These are phyloP conservation scores for Panicum hallii DNA, from an alignment of 202 grass and related monocot species.

Conservation along the genomic window DNA sequence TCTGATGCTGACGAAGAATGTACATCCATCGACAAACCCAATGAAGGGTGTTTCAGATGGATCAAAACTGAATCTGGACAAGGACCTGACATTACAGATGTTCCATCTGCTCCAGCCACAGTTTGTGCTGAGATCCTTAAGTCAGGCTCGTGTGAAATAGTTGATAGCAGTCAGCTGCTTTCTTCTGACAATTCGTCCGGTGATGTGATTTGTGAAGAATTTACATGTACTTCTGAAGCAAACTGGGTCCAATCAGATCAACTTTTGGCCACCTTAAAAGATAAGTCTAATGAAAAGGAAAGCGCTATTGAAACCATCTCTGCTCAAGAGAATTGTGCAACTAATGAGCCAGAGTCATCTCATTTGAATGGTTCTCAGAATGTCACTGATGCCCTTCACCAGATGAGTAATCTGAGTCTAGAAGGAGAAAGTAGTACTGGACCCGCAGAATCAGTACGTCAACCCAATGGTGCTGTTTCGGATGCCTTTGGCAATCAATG, in stretches of 20 bases:
- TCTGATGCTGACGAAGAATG: constrained; percentile 38
- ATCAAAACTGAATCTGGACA: constrained; percentile 34
- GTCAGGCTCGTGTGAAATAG: constrained; percentile 41
- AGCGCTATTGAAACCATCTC: constrained; percentile 25
- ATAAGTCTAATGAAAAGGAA: constrained; percentile 45
- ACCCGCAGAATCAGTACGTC: constrained; percentile 16
- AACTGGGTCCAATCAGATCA: constrained; percentile 30
- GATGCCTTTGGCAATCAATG: constrained; percentile 37
- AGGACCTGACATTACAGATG: constrained; percentile 27
- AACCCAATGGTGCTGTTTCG: constrained; percentile 42
- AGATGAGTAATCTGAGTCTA: constrained; percentile 49
- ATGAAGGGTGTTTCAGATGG: constrained; percentile 29
- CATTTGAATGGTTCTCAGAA: constrained; percentile 44
- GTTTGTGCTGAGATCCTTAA: constrained; percentile 15
- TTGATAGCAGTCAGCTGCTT: constrained; percentile 30
- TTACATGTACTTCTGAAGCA: constrained; percentile 41
- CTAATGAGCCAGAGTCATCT: constrained; percentile 34
- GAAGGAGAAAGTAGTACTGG: constrained; percentile 47
- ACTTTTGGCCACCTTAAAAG: constrained; percentile 13
- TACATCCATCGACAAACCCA: constrained; percentile 7
- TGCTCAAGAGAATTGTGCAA: constrained; percentile 18
- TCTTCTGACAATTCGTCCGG: constrained; percentile 36
- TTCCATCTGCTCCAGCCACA: constrained; percentile 29
- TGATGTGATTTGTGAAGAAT: constrained; percentile 34
- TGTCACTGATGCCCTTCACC: constrained; percentile 40